Base-by-base conservation (phyloP, 179 eudicot species). In the Beta lomatogona region DNA sequence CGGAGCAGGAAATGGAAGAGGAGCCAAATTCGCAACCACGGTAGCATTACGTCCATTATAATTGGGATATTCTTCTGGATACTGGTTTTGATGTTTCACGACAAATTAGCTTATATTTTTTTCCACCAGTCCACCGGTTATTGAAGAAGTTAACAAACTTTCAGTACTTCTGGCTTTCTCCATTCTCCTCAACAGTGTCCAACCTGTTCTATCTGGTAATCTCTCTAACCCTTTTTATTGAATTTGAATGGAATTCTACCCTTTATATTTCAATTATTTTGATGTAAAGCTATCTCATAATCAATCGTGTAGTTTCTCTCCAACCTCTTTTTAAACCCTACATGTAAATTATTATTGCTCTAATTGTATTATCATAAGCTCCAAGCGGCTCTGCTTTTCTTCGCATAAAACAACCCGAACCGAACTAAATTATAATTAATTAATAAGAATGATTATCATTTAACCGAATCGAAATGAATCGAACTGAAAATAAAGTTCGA, bases 201-300 rank as follows among this genome's bases (percentile, higher is more conserved):
- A 70, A 70, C 73, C 73, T 13, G 73, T 70, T 70, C 73, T 70
- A 15, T 70, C 73, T 4, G 73, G 73, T 70, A 65, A 65, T 25
- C 41, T 36, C 41, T 36, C 41, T 36, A 36, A 25, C 3, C 41
- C 41, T 36, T 36, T 36, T 36, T 36, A 36, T 36, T 36, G 41
- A 36, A 36, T 36, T 36, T 36, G 41, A 36, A 36, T 36, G 41
- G 41, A 36, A 36, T 2, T 36, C 41, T 36, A 36, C 41, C 41
- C 41, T 36, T 36, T 36, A 3, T 36, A 3, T 36, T 36, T 36
- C 41, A 0, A 36, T 36, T 36, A 36, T 36, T 36, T 36, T 36
- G 41, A 36, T 36, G 89, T 75, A 91, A 90, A 25, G 1, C 82
- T 92, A 90, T 77, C 21, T 91, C 19, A 53, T 92, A 52, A 93